A percentile compares a stretch with the other conserved stretches of the same genome.
Evolutionary conservation across 768 basidiomycete species (phyloP).

Genomic region (Leccinum uliginosum): DNA sequence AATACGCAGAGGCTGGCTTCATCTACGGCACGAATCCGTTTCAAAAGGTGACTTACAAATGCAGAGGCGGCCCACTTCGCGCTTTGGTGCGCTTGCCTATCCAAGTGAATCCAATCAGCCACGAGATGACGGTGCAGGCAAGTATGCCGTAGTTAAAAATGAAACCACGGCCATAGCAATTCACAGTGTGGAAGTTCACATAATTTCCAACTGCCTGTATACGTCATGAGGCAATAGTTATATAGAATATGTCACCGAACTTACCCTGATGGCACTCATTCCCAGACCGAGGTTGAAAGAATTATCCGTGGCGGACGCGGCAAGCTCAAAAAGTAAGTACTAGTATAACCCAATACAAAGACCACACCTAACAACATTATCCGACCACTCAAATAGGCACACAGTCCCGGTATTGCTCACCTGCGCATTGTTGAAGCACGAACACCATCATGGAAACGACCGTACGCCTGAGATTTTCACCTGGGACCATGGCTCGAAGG

Average conservation of each 20-base stretch:
- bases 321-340: conserved; percentile 35
- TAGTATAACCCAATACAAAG: conserved; percentile 25
- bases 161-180: too few species aligned
- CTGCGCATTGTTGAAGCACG: conserved; percentile 25
- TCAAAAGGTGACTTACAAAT: conserved; percentile 11
- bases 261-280: conserved; percentile 26
- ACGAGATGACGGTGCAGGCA: conserved; percentile 17
- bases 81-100: conserved; percentile 8
- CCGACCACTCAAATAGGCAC: background rate
- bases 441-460: conserved; percentile 29
- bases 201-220: conserved; percentile 22
- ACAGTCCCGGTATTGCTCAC: background rate
- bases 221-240: background rate
- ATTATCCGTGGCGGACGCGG: conserved; percentile 25
- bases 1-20: background rate
- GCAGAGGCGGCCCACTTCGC: conserved; percentile 24
- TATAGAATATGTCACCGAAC: background rate
- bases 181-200: too few species aligned
- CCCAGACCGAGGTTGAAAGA: conserved; percentile 33
- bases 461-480: conserved; percentile 24
- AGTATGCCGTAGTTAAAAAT: conserved; percentile 9
- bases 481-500: conserved; percentile 2
- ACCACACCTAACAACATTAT: conserved; percentile 16
- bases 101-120: conserved; percentile 27
- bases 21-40: background rate